A percentile compares a stretch with the other conserved stretches of the same genome.
Evolutionary conservation across 805 yeast genomes (phyloP).

Genomic region (Candida ipomoeae): DNA sequence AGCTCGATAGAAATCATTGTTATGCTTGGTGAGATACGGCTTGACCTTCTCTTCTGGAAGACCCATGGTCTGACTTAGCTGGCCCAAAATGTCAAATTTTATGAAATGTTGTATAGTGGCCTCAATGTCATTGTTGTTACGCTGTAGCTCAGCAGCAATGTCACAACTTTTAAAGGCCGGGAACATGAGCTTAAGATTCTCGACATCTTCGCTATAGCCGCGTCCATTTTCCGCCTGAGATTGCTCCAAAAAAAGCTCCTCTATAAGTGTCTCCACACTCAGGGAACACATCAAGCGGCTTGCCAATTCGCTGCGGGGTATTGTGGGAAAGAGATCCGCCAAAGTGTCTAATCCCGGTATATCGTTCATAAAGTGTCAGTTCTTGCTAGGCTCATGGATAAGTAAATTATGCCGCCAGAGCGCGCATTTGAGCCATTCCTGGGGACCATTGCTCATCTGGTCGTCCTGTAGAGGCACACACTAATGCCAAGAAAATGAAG

Average conservation of each 20-base stretch:
- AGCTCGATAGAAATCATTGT: slow-evolving; percentile 27
- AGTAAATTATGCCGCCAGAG: not conserved
- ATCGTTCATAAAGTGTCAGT: slow-evolving; percentile 3
- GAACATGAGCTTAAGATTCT: slow-evolving; percentile 39
- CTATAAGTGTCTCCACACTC: slow-evolving; percentile 23
- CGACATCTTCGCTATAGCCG: slow-evolving; percentile 15
- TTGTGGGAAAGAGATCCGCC: slow-evolving; percentile 26
- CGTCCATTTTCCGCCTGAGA: not conserved
- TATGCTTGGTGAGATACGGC: slow-evolving; percentile 24
- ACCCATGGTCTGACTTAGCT: slow-evolving; percentile 3
- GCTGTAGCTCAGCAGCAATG: slow-evolving; percentile 27
- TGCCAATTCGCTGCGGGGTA: slow-evolving; percentile 24
- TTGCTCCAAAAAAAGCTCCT: slow-evolving; percentile 20
- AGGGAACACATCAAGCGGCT: slow-evolving; percentile 22
- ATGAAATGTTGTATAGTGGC: slow-evolving; percentile 21
- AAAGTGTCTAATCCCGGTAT: slow-evolving; percentile 19
- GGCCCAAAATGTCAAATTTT: slow-evolving; percentile 3
- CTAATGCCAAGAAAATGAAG: no score
- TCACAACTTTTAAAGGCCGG: slow-evolving; percentile 34
- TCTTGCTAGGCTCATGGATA: not conserved
- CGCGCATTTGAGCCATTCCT: not conserved
- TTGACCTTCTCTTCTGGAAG: slow-evolving; percentile 1
- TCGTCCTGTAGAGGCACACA: not conserved
- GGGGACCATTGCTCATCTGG: not conserved
- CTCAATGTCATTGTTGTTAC: slow-evolving; percentile 28